Conservation (phyloP, 2,329 filamentous ascomycete species). For the Chaetomiaceae sp. region DNA sequence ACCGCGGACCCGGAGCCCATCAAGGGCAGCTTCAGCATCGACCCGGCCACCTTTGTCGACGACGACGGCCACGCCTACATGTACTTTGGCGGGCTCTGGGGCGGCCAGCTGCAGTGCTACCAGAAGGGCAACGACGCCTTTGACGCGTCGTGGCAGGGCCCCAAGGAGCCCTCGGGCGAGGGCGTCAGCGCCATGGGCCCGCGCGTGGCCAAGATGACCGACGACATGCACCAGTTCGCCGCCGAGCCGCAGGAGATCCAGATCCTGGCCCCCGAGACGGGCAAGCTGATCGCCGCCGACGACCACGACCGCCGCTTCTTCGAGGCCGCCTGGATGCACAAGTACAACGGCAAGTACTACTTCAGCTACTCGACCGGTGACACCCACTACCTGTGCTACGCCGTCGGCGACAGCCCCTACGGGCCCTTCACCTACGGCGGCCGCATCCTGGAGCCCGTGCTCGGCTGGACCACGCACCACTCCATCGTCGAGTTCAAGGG, state of each 20-base stretch:
- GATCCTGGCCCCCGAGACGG: constrained; percentile 59
- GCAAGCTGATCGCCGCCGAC: constrained; percentile 54
- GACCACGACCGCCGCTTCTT: constrained; percentile 75
- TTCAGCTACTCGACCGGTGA: constrained; percentile 76
- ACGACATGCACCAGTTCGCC: constrained; percentile 62
- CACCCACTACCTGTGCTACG: constrained; percentile 69
- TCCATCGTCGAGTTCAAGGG: constrained; percentile 69
- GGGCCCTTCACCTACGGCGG: constrained; percentile 72
- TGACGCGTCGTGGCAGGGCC: constrained; percentile 48
- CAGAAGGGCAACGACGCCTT: constrained; percentile 49
- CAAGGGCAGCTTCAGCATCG: constrained; percentile 67
- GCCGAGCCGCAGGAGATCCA: constrained; percentile 52
- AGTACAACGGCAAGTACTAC: constrained; percentile 64
- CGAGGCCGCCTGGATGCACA: constrained; percentile 77
- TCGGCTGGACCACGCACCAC: constrained; percentile 80
- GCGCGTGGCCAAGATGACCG: constrained; percentile 58
- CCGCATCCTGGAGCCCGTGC: constrained; percentile 66
- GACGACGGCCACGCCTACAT: constrained; percentile 58
- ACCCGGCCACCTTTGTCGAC: constrained; percentile 72
- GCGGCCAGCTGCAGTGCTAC: constrained; percentile 76
- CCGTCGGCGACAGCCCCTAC: constrained; percentile 56
- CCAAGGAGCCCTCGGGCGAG: constrained; percentile 54
- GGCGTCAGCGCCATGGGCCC: constrained; percentile 58
- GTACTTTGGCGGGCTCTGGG: constrained; percentile 78
- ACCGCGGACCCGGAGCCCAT: constrained; percentile 60